Conservation (phyloP, 2,329 filamentous ascomycete species). For the Piedraia hortae region DNA sequence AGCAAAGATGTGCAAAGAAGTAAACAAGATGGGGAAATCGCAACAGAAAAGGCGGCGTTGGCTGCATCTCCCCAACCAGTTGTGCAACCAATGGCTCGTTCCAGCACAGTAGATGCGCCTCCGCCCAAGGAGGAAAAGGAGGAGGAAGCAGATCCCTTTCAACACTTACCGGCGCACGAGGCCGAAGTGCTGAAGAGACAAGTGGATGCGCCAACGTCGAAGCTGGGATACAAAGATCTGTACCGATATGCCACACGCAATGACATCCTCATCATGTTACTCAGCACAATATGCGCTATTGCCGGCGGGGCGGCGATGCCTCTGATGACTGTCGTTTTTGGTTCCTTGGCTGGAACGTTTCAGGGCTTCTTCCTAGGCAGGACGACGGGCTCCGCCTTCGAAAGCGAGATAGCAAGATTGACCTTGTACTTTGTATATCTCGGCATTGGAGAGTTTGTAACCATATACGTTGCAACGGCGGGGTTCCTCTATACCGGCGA, state of each 20-base stretch:
- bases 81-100: no score
- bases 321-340: constrained; percentile 33
- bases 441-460: constrained; percentile 51
- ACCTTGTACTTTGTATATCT: constrained; percentile 72
- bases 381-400: constrained; percentile 25
- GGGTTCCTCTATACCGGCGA: constrained; percentile 50
- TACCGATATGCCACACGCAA: constrained; percentile 19
- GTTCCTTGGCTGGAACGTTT: constrained; percentile 46
- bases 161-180: constrained; percentile 15
- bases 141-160: constrained; percentile 10
- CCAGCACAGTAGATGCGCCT: no score
- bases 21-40: constrained; percentile 6
- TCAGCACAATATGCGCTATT: constrained; percentile 14
- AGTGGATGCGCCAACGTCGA: constrained; percentile 16
- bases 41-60: constrained; percentile 10
- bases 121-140: constrained; percentile 4
- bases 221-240: constrained; percentile 16
- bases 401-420: constrained; percentile 28
- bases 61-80: constrained; percentile 9
- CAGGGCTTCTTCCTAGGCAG: constrained; percentile 26
- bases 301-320: constrained; percentile 12
- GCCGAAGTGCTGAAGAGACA: constrained; percentile 14
- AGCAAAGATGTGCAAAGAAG: constrained; percentile 8
- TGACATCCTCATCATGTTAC: constrained; percentile 15
- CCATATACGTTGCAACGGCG: constrained; percentile 53